Percentiles rank a stretch among this genome's conserved stretches.
These are phyloP conservation scores for Edaphochlamys debaryana DNA, from an alignment of 139 green algal genomes.

Conservation along the genomic window DNA sequence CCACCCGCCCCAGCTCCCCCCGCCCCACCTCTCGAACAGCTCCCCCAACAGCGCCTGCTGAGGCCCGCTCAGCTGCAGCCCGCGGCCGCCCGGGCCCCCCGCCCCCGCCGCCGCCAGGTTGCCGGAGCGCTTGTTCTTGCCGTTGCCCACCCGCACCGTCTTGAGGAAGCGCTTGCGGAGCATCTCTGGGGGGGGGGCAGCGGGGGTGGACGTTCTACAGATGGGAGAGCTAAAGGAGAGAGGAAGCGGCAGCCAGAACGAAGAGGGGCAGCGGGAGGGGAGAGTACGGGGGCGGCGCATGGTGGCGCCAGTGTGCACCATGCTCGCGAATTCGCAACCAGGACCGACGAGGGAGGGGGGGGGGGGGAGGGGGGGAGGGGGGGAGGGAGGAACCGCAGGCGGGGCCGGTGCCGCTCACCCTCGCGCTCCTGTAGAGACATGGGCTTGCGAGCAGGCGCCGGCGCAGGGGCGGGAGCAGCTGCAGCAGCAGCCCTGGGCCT, in stretches of 20 bases:
- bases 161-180: conserved; percentile 38
- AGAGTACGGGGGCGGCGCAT: too few relatives aligned
- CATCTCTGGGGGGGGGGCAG: conserved; percentile 4
- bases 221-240: too few relatives aligned
- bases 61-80: conserved; percentile 17
- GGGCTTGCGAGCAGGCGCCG: background rate
- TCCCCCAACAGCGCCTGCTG: conserved; percentile 8
- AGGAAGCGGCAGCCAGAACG: too few relatives aligned
- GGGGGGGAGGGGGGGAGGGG: too few relatives aligned
- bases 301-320: too few relatives aligned
- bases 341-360: too few relatives aligned
- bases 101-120: background rate
- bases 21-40: conserved; percentile 55
- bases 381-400: too few relatives aligned
- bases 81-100: background rate
- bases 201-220: too few relatives aligned
- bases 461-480: background rate
- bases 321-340: too few relatives aligned
- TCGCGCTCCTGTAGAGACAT: conserved; percentile 34
- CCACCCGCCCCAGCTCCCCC: too few relatives aligned
- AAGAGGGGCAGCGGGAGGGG: too few relatives aligned
- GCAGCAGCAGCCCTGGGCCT: background rate
- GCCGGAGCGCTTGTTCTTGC: conserved; percentile 26
- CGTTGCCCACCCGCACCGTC: conserved; percentile 32
- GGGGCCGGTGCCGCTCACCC: background rate